Evolutionary conservation across 225 moss, liverwort and hornwort species (phyloP), one percentile per base, ranked within the genome.

Genomic region (Climacium dendroides): DNA sequence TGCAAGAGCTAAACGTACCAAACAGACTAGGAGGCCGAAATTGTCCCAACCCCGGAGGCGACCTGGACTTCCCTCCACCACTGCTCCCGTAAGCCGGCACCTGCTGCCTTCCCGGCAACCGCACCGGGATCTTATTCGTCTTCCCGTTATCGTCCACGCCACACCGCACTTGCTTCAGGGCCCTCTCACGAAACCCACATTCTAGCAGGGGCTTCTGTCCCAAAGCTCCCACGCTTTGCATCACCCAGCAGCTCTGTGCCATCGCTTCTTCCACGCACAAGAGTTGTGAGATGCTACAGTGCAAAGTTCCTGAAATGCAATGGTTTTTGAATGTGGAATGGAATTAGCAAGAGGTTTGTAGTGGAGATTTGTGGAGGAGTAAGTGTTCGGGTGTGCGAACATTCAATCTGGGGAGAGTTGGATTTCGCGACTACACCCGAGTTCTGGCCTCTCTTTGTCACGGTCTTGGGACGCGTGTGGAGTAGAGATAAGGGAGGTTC

Each of bases 41-140:
- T 74, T 93, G 93, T 57, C 93, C 91, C 82, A 93, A 80, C n/a
- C 93, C 93, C 30, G 93, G 93, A 19, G 84, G 83, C 45, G 93
- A 91, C 53, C 15, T 85, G 32, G 87, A 58, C 26, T 77, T 75
- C 29, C 62, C 81, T 26, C 59, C 85, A 30, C 82, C 81, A 34
- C 82, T 47, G 22, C 87, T 60, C 35, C 93, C 91, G 53, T 91
- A 91, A 18, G 85, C 17, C 18, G 90, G 83, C 85, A 90, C 55
- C 37, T 85, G 80, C 15, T 69, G 39, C 17, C 83, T 70, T 45
- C 93, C 93, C 6, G 93, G 93, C 87, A 93, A 75, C 85, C 93
- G 93, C 86, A 93, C 89, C 18, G 91, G 89, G 39, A 23, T 13
- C 41, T 81, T 88, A 85, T 83, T 84, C 76, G 73, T 13, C 63